A percentile compares a stretch with the other conserved stretches of the same genome.
Conservation (phyloP, 148 eudicot genomes). For the Dysphania ambrosioides region DNA sequence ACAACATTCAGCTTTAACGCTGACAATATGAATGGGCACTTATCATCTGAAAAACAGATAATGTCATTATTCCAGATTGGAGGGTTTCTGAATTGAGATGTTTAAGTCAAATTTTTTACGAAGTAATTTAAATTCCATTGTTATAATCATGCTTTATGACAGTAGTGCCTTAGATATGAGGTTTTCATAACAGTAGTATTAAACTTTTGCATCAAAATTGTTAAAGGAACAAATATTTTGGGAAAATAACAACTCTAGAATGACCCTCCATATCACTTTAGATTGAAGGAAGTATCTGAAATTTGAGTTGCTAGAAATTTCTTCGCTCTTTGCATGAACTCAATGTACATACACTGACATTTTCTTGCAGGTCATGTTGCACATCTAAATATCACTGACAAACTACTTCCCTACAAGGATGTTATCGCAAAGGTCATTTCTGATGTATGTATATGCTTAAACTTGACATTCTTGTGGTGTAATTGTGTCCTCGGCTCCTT, state of each 20-base stretch:
- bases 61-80: neutral
- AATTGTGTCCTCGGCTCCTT: neutral
- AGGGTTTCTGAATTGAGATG: neutral
- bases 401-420: constrained; percentile 83
- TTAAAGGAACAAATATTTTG: neutral
- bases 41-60: no score
- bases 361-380: constrained; percentile 87
- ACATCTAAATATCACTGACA: constrained; percentile 89
- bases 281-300: neutral
- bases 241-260: neutral
- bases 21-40: neutral
- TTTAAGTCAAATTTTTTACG: neutral
- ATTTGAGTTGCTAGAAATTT: neutral
- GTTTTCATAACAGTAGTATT: neutral
- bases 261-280: neutral
- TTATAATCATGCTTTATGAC: neutral
- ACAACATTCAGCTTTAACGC: neutral
- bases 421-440: constrained; percentile 85
- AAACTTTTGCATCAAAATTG: neutral
- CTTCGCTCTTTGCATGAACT: neutral
- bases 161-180: neutral
- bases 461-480: neutral
- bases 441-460: constrained; percentile 69
- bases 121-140: neutral
- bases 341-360: constrained; percentile 28